Evolutionary conservation across 352 stramenopile genomes (phyloP), one percentile per base, ranked within the genome.

Genomic region (Phytophthora pluvialis): DNA sequence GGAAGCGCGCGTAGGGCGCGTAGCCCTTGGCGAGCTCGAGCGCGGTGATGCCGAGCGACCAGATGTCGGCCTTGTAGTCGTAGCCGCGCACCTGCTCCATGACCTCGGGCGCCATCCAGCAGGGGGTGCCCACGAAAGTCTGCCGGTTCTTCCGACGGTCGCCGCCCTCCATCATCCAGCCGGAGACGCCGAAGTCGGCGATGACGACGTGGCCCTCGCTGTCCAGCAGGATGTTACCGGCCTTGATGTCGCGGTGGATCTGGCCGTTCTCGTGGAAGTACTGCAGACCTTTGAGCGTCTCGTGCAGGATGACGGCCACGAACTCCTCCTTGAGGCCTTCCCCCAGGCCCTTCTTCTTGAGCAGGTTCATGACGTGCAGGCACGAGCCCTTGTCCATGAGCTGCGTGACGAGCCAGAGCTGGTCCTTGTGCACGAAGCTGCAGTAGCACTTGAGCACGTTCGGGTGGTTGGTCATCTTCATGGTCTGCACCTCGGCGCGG

Each of bases 231-330:
- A 99, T 98, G 78, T 99, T 99, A n/a, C 97, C 97, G 2, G 97
- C 98, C 83, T 99, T 99, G 65, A 99, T 98, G 81, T 98, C 92
- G 87, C 96, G 83, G 70, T 99, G 97, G 75, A 99, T 99, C 73
- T 99, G 94, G 4, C 96, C 97, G 63, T 99, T 98, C 59, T 99
- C 93, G 71, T 99, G 98, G 73, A 99, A 99, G 80, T 99, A 99
- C 72, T 99, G 91, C 29, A 99, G 81, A 0, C 97, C 98, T 59
- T 99, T 87, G 12, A 99, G 83, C 18, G 97, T 95, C 75, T 99
- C 92, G 67, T 98, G 92, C 13, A 99, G 78, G 53, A 99, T 98
- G 48, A 99, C 98, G 28, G 95, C 93, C 40, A 99, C 97, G 56
- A 98, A 98, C 52, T 98, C 83, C 77, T 99, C 97, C 71, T 93